Evolutionary conservation across 2,329 filamentous ascomycete genomes (phyloP), one percentile per base, ranked within the genome.

Genomic region (Epichloe typhina): DNA sequence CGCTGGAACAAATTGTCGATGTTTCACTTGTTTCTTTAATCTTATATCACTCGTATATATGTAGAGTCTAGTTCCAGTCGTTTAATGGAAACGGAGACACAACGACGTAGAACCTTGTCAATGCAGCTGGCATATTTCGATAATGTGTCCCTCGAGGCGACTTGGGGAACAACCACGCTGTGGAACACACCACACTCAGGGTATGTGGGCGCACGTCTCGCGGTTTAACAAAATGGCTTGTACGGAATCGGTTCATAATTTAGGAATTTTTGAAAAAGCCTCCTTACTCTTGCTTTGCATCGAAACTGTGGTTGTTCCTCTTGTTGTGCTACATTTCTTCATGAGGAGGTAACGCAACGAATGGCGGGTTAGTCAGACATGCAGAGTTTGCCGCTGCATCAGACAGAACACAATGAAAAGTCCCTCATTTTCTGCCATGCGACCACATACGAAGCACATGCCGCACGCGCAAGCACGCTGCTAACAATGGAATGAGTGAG

Each of bases 21-120:
- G 13, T 45, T 36, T 21, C 12, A 6, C 17, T 36, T 31, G 40
- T 37, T 36, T 49, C 41, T 19, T 41, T 46, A 26, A 37, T 51
- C 23, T 39, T 33, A 26, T 23, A 44, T 46, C 49, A 44, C 50
- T 50, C 47, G 56, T 57, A 52, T 57, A 52, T 53, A 43, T 48
- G 45, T 53, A 40, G 49, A 49, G 31, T 53, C 49, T 55, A 56
- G 50, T 53, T 53, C 54, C 54, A 57, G 35, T 54, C 56, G 49
- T 57, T 56, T 53, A 50, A 46, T 57, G 50, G 50, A 50, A 51
- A 58, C 53, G 47, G 36, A 50, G 47, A 46, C 52, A 46, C 55
- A 54, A 56, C 57, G 57, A 55, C 59, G 58, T 59, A 62, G 55
- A 54, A 49, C 15, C 33, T 44, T 46, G 41, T 37, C 44, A 26